A percentile compares a stretch with the other conserved stretches of the same genome.
Evolutionary conservation across 2,329 filamentous ascomycete species (phyloP).

Genomic region (Lecanicillium sp.): DNA sequence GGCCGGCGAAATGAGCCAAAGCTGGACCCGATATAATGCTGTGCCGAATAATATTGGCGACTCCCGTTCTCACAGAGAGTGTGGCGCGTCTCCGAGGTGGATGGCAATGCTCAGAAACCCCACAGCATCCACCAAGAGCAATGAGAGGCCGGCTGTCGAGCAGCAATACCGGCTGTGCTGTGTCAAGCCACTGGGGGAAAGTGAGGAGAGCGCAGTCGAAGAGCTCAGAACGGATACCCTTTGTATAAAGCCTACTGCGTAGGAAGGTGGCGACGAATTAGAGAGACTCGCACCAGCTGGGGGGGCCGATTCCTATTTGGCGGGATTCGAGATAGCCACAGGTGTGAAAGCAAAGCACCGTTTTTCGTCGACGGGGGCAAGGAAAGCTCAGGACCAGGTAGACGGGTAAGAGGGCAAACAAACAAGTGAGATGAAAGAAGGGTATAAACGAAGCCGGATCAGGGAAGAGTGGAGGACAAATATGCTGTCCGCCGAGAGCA

Average conservation of each 20-base stretch:
- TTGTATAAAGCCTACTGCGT: too few relatives aligned
- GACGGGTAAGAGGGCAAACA: slow-evolving; percentile 4
- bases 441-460: background rate
- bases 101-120: slow-evolving; percentile 8
- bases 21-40: background rate
- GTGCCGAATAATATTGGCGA: background rate
- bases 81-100: slow-evolving; percentile 7
- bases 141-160: background rate
- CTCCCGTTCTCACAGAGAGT: background rate
- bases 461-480: slow-evolving; percentile 6
- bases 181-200: slow-evolving; percentile 4
- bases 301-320: background rate
- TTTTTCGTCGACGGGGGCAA: background rate
- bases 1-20: background rate
- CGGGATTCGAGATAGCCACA: background rate
- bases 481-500: slow-evolving; percentile 12
- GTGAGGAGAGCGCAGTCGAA: background rate
- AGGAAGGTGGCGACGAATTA: background rate
- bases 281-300: background rate
- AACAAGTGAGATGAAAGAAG: slow-evolving; percentile 4
- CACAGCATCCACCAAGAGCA: slow-evolving; percentile 9
- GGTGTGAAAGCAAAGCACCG: background rate
- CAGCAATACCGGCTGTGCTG: background rate
- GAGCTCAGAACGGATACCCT: too few relatives aligned
- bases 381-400: slow-evolving; percentile 1